These are phyloP conservation scores for Leishmania turanica DNA, from an alignment of 208 protist genomes.

Conservation along the genomic window DNA sequence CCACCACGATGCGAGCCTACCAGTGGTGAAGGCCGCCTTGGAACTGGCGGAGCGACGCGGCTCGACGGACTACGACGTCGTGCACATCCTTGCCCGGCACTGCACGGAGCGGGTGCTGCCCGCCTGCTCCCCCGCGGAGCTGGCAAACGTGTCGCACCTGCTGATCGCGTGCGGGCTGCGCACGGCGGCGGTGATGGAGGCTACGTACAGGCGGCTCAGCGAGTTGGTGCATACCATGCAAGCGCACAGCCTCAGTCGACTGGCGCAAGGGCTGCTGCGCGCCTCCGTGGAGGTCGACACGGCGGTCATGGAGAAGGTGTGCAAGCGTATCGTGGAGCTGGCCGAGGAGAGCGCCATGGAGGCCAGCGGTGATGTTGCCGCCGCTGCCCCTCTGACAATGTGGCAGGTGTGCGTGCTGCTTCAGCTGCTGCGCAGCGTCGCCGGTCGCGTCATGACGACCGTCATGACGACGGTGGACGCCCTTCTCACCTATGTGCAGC, in stretches of 20 bases:
- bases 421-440: conserved; percentile 26
- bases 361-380: background rate
- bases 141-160: conserved; percentile 53
- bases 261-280: conserved; percentile 49
- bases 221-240: conserved; percentile 36
- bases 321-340: conserved; percentile 32
- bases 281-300: conserved; percentile 64
- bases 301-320: conserved; percentile 34
- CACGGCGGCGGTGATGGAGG: conserved; percentile 49
- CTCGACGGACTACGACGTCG: conserved; percentile 51
- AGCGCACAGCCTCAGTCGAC: conserved; percentile 34
- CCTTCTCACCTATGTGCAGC: conserved; percentile 34
- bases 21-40: conserved; percentile 60
- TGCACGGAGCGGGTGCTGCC: conserved; percentile 51
- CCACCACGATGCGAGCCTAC: conserved; percentile 37
- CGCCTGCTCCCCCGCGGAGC: conserved; percentile 35
- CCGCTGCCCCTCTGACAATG: conserved; percentile 18
- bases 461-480: conserved; percentile 39
- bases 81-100: conserved; percentile 62
- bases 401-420: conserved; percentile 33
- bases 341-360: background rate
- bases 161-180: conserved; percentile 74
- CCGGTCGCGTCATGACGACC: conserved; percentile 13
- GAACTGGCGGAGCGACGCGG: conserved; percentile 58
- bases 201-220: conserved; percentile 34